A percentile compares a stretch with the other conserved stretches of the same genome.
Evolutionary conservation across 192 early-diverging fungal genomes (phyloP).

Genomic region (Diversispora epigaea): DNA sequence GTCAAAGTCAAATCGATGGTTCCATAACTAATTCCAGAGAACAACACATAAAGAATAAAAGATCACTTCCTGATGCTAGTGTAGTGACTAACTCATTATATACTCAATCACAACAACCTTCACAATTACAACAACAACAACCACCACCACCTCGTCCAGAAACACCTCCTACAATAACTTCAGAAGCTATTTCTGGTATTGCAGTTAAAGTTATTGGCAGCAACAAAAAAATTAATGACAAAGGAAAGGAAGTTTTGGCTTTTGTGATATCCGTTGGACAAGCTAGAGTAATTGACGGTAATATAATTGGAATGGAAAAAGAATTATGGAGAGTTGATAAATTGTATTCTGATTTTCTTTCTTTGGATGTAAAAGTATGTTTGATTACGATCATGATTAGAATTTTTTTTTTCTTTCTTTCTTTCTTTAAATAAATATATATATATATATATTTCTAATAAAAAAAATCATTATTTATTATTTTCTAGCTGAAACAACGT

Average conservation of each 20-base stretch:
- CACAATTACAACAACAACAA: conserved; percentile 7
- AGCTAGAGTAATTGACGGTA: conserved; percentile 35
- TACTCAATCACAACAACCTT: not conserved
- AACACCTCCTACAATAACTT: not conserved
- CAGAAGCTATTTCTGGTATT: conserved; percentile 28
- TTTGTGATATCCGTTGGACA: conserved; percentile 57
- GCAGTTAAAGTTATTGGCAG: conserved; percentile 48
- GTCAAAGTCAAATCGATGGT: not conserved
- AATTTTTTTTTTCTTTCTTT: not conserved
- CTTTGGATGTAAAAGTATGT: conserved; percentile 74
- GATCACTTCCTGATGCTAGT: not conserved
- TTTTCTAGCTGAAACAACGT: conserved; percentile 15
- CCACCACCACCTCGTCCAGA: not conserved
- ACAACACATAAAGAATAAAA: not conserved
- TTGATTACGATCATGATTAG: not conserved
- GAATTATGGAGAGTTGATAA: conserved; percentile 86
- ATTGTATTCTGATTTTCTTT: conserved; percentile 81
- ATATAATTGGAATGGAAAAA: conserved; percentile 35
- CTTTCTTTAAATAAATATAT: too few relatives aligned
- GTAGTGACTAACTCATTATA: not conserved
- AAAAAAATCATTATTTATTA: conserved; percentile 2
- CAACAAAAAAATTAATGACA: conserved; percentile 72
- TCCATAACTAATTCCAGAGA: not conserved
- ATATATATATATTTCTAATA: conserved; percentile 3
- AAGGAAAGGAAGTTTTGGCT: conserved; percentile 69